Percentiles rank a stretch among this genome's conserved stretches.
Evolutionary conservation across 1,284 basidiomycete genomes (phyloP).

Genomic region (Laetiporus sulphureus): DNA sequence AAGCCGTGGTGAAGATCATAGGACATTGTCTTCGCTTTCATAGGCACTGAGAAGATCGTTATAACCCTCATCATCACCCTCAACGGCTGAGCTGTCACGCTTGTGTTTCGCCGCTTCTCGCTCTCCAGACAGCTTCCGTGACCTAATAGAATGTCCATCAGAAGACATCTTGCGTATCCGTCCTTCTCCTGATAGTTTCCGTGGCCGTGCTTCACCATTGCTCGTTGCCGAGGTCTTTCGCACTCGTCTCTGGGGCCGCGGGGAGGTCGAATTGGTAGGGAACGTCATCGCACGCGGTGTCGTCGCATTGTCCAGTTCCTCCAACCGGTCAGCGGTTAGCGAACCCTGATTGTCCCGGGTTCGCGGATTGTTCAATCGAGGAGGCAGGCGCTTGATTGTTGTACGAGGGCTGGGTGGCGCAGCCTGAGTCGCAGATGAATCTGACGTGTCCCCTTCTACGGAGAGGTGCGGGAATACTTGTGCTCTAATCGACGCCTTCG

Average conservation of each 20-base stretch:
- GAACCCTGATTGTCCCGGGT: conserved; percentile 32
- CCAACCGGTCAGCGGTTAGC: conserved; percentile 46
- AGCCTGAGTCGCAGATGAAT: conserved; percentile 35
- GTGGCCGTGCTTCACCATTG: conserved; percentile 24
- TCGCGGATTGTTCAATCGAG: conserved; percentile 40
- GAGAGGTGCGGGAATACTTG: conserved; percentile 29
- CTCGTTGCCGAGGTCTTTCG: conserved; percentile 42
- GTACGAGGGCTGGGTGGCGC: conserved; percentile 32
- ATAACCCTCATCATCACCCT: conserved; percentile 74
- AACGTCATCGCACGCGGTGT: conserved; percentile 48
- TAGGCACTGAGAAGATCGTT: conserved; percentile 72
- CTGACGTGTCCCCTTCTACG: conserved; percentile 35
- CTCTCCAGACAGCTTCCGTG: conserved; percentile 32
- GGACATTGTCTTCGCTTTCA: conserved; percentile 50
- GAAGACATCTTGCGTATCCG: conserved; percentile 28
- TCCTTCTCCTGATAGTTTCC: conserved; percentile 26
- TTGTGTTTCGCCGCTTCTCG: conserved; percentile 29
- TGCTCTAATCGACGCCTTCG: conserved; percentile 25
- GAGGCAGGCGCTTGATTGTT: conserved; percentile 43
- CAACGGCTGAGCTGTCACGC: conserved; percentile 58
- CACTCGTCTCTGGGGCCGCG: conserved; percentile 29
- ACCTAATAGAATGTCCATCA: conserved; percentile 22
- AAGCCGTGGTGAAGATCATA: conserved; percentile 2
- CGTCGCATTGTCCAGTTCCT: conserved; percentile 41
- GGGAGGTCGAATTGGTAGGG: conserved; percentile 26